These are phyloP conservation scores for Tetracladium setigerum DNA, from an alignment of 495 filamentous ascomycete genomes.

Conservation along the genomic window DNA sequence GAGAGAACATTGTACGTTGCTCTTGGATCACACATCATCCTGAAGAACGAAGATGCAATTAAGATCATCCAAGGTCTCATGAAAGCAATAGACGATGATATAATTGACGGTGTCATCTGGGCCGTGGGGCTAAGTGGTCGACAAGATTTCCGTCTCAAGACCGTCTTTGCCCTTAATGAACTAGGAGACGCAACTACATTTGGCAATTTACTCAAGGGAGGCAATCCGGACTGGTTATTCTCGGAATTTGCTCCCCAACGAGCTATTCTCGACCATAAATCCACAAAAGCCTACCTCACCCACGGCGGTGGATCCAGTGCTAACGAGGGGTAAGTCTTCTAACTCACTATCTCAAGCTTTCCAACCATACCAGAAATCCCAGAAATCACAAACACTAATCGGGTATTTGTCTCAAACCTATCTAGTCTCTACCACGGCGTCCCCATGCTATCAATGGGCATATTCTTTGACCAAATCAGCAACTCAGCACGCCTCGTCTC, in stretches of 20 bases:
- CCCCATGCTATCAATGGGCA: conserved; percentile 25
- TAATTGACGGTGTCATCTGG: conserved; percentile 35
- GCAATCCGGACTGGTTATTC: conserved; percentile 22
- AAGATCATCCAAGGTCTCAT: conserved; percentile 24
- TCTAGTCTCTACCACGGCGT: conserved; percentile 26
- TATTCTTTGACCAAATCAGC: conserved; percentile 30
- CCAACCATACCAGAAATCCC: no score
- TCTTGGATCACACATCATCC: conserved; percentile 31
- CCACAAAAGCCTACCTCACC: conserved; percentile 26
- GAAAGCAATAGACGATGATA: conserved; percentile 15
- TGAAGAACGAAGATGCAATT: conserved; percentile 16
- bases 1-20: conserved; percentile 27
- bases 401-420: no score
- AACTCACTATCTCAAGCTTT: no score
- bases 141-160: conserved; percentile 14
- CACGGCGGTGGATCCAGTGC: conserved; percentile 29
- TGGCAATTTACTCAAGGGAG: conserved; percentile 18
- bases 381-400: no score
- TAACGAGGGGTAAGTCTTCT: conserved; percentile 23
- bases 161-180: background rate
- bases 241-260: conserved; percentile 27
- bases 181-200: conserved; percentile 7
- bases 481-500: conserved; percentile 26
- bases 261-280: conserved; percentile 24
- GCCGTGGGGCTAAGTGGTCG: conserved; percentile 18